These are phyloP conservation scores for Aspergillus indologenus DNA, from an alignment of 495 filamentous ascomycete genomes.

Conservation along the genomic window DNA sequence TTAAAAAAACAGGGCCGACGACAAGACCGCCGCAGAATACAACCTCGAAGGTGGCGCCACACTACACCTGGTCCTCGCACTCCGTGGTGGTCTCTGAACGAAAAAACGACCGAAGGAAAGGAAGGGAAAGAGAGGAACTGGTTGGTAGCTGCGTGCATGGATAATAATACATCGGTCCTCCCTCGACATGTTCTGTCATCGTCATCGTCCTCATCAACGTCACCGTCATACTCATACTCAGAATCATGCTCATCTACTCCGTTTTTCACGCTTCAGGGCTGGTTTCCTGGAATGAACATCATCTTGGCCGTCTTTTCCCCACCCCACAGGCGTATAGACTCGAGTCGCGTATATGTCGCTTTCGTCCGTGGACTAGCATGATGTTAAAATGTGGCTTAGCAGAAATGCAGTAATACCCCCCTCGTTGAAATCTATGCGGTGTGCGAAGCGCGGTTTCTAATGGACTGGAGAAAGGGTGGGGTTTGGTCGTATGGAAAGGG, in stretches of 20 bases:
- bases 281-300: neutral
- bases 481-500: neutral
- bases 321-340: no score
- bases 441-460: no score
- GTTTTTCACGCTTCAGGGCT: neutral
- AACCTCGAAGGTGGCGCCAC: conserved; percentile 88
- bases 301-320: no score
- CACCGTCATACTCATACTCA: no score
- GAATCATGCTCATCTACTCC: no score
- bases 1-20: conserved; percentile 67
- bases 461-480: no score
- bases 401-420: neutral
- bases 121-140: neutral
- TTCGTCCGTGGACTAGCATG: no score
- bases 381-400: no score
- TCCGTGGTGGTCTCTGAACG: conserved; percentile 64
- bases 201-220: no score
- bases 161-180: neutral
- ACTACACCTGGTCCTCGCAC: conserved; percentile 89
- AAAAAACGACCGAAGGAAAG: neutral
- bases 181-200: no score
- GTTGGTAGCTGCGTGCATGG: neutral
- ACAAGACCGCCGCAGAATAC: conserved; percentile 83
- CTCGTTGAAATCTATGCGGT: neutral
- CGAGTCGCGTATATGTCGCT: no score